Base-by-base conservation (phyloP, 306 rosid species). In the Prosopis cineraria region DNA sequence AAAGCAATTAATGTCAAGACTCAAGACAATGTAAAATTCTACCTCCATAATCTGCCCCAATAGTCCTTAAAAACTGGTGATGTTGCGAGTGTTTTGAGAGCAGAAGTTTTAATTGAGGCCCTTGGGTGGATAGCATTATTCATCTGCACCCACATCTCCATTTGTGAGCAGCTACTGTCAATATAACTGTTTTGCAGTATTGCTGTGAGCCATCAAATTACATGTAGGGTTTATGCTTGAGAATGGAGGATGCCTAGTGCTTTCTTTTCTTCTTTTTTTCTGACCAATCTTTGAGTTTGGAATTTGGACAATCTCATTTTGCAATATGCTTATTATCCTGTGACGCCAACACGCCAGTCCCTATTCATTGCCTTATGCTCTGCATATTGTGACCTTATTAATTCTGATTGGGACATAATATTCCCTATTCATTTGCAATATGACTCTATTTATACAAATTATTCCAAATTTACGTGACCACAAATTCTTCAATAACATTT, bases 121-220 rank as follows among this genome's bases (percentile, higher is more conserved):
- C 8, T 11, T 30, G 63, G 36, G 34, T 65, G 20, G 44, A 10
- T 64, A 19, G 29, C 43, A 34, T 19, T 33, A 8, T 37, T 63
- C 69, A 63, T 62, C 10, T 31, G 68, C 29, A n/a, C 12, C 11
- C 29, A 20, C 33, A 11, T 68, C 62, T 41, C 43, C 27, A 64
- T 67, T 29, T 66, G 43, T 29, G 60, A 2, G 5, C 27, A 52
- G 59, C 20, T 66, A 20, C 12, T 13, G 69, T 11, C 43, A 29
- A 74, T 37, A 70, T 69, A 60, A 69, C 52, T 76, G 41, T 50
- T 39, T 48, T 30, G 29, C 66, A 80, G 79, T 43, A 66, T 53
- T 80, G 0, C 33, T 65, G 37, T 58, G 24, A 29, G 74, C 27
- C 56, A 50, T n/a, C n/a, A n/a, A 63, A 33, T 59, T 71, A 74